Base-by-base conservation (phyloP, 495 filamentous ascomycete genomes). In the Penicillium psychrofluorescens region DNA sequence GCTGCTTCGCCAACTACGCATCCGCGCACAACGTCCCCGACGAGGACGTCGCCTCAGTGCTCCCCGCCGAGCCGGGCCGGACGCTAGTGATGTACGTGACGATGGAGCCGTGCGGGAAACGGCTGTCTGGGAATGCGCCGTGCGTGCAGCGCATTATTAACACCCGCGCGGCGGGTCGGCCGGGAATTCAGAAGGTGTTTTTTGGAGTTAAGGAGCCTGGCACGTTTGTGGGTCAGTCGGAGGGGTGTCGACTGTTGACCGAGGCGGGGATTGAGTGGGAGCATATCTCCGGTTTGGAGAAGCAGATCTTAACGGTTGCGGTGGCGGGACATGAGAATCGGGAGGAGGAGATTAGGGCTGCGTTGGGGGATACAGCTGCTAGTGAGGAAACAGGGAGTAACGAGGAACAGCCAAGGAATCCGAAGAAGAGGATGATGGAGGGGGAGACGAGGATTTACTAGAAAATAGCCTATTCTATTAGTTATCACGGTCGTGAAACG, bases 151-250 rank as follows among this genome's bases (percentile, higher is more conserved):
- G 90, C 43, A 90, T 97, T 41, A 60, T 89, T 41, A 63, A 68
- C 34, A 79, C 85, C 13, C 55, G 58, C 29, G 55, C 53, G 4
- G 54, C 48, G 6, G 59, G 54, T 5, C 75, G 74, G 1, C 49
- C 43, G 10, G 76, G 73, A 0, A 84, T 98, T 41, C 70, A 77
- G 46, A 88, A 79, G 32, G 88, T 98, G 7, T 94, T 87, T 54
- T 80, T 95, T 40, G 92, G 92, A 0, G 84, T 94, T 0, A 74
- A 83, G 58, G 92, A 98, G 70, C 92, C 92, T 0, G 81, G 81
- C 45, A 94, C 75, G 27, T 98, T 98, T 64, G 86, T 97, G 22
- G 80, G 78, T 16, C 76, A 77, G 40, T 95, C 94, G 46, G 77
- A 80, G 51, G 88, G 89, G 31, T 81, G 80, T 62, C 62, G 55